phyloP scores from a whole-genome alignment of 1,139 yeast genomes.

The Diutina neorugosa region DNA sequence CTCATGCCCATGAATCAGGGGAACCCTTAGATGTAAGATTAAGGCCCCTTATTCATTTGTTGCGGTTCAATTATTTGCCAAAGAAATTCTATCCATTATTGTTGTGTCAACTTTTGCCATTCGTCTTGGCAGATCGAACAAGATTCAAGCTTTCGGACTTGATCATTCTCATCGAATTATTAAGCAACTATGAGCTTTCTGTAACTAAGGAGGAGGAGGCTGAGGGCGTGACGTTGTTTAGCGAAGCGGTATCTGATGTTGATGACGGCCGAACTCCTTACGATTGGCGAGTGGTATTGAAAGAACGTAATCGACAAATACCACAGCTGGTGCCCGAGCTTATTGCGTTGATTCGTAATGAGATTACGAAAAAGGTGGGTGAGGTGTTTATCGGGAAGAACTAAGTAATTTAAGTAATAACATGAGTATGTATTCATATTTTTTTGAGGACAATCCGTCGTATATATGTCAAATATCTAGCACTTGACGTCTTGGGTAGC shows the following conservation, averaged over 20 bases:
- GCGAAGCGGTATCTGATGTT: conserved; percentile 16
- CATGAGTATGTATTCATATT: background rate
- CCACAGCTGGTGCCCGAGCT: conserved; percentile 18
- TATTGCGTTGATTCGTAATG: conserved; percentile 19
- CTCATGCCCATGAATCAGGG: conserved; percentile 9
- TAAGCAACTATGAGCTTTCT: conserved; percentile 34
- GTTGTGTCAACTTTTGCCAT: conserved; percentile 37
- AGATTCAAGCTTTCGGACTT: conserved; percentile 31
- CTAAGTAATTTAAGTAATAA: background rate
- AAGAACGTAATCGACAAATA: conserved; percentile 9
- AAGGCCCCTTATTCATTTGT: conserved; percentile 35
- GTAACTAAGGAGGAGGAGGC: conserved; percentile 8
- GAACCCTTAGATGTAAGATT: conserved; percentile 13
- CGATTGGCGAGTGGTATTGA: conserved; percentile 26
- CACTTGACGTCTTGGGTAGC: conserved; percentile 86
- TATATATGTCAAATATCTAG: conserved; percentile 20
- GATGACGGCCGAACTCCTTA: conserved; percentile 12
- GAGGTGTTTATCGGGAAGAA: conserved; percentile 17
- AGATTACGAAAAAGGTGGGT: conserved; percentile 26
- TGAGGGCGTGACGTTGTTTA: background rate
- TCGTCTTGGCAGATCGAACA: conserved; percentile 17
- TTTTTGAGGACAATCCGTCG: background rate
- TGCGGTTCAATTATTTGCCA: conserved; percentile 59
- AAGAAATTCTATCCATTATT: conserved; percentile 40
- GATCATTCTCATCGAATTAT: conserved; percentile 32